Evolutionary conservation across 2,329 filamentous ascomycete genomes (phyloP).

Genomic region (Venturiaceae sp.): DNA sequence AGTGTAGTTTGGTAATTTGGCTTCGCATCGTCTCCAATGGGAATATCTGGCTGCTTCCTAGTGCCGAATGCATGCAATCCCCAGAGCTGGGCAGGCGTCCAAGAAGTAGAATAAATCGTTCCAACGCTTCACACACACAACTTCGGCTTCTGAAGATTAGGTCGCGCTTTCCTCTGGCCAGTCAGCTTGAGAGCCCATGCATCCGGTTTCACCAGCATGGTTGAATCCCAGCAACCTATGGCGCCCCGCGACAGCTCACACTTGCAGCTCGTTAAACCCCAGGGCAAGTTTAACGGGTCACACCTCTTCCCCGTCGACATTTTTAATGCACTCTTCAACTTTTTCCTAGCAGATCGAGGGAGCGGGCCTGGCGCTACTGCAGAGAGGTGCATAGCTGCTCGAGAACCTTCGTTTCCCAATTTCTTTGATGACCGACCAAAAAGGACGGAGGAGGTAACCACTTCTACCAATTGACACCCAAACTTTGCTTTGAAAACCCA

Average conservation of each 20-base stretch:
- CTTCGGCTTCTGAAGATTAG: not conserved
- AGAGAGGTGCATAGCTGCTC: not conserved
- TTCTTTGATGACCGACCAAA: not conserved
- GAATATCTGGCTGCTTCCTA: not conserved
- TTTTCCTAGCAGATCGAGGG: not conserved
- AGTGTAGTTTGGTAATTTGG: not conserved
- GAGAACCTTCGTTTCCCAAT: not conserved
- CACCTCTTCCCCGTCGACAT: no score
- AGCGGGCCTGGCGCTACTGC: not conserved
- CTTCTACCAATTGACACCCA: not conserved
- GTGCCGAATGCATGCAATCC: not conserved
- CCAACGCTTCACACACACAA: not conserved
- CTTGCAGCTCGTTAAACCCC: not conserved
- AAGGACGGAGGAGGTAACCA: not conserved
- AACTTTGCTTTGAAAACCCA: no score
- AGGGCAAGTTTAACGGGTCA: not conserved
- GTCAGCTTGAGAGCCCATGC: not conserved
- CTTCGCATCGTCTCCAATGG: not conserved
- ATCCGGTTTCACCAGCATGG: not conserved
- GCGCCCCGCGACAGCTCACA: not conserved
- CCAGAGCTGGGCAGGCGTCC: not conserved
- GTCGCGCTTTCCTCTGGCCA: not conserved
- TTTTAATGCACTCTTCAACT: not conserved
- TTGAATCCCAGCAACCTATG: not conserved
- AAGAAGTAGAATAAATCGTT: not conserved